These are phyloP conservation scores for Wallacemonas rigidus DNA, from an alignment of 208 protist species.

Conservation along the genomic window DNA sequence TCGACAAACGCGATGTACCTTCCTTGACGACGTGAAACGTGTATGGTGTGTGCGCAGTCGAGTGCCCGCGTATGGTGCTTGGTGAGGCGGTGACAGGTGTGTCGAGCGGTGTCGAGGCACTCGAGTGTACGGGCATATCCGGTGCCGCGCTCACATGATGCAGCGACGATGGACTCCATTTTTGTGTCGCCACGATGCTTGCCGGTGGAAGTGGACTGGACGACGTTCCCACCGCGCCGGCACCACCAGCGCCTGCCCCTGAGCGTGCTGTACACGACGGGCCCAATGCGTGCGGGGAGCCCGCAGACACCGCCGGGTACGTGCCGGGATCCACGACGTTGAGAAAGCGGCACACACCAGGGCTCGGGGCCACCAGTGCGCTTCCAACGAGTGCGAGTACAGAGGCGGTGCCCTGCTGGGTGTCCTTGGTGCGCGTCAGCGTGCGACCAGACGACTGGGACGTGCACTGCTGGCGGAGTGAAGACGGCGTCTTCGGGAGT, in stretches of 20 bases:
- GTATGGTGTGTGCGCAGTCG: background rate
- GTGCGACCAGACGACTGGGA: background rate
- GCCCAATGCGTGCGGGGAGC: background rate
- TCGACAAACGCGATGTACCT: background rate
- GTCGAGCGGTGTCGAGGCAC: background rate
- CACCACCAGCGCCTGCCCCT: background rate
- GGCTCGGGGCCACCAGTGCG: background rate
- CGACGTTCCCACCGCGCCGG: no score
- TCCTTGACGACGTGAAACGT: background rate
- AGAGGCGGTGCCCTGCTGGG: background rate
- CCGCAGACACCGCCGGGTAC: constrained; percentile 8
- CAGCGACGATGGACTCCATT: background rate
- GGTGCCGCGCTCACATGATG: background rate
- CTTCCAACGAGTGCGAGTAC: background rate
- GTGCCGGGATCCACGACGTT: constrained; percentile 10
- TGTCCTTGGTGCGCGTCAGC: background rate
- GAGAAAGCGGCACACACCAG: background rate
- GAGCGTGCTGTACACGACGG: background rate
- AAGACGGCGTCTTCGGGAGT: constrained; percentile 13
- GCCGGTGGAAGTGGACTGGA: no score
- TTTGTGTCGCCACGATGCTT: background rate
- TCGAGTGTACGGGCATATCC: background rate
- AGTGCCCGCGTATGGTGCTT: background rate
- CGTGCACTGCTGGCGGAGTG: constrained; percentile 7
- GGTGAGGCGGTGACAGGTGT: background rate